Base-by-base conservation (phyloP, 208 protist genomes). In the Angomonas ambiguus region DNA sequence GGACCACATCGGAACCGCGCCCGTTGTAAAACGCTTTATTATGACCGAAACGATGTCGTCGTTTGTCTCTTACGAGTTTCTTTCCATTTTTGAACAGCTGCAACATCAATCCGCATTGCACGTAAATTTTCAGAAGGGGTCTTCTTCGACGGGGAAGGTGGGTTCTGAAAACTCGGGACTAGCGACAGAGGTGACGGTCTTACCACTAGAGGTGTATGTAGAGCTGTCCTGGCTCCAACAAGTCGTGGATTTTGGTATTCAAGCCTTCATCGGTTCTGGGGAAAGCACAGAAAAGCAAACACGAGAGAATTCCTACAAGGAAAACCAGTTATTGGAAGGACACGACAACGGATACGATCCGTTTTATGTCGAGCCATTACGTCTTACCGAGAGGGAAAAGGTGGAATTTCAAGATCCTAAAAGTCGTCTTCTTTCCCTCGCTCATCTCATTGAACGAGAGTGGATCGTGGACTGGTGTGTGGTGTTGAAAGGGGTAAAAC, bases 401-500 rank as follows among this genome's bases (percentile, higher is more conserved):
- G 56, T 56, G 2, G 63, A 75, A 22, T 25, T 69, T 20, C 30
- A 30, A 35, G 63, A 75, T 51, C 31, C 20, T 2, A 45, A 48
- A 18, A 38, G 48, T 24, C 55, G 61, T 28, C 49, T 67, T 1
- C 16, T 56, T 25, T 59, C 63, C 5, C 66, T 84, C 10, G 58
- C 65, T 55, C 65, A 71, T 31, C 33, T 41, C 13, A 65, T 80
- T 11, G 79, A 84, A 28, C 18, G 28, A 16, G 63, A 69, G 18
- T 73, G 60, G 49, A 30, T 77, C 22, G 61, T 70, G 32, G 68
- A 74, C 31, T 84, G 79, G 79, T 32, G 42, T 10, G 8, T 80
- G 2, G 18, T 38, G 4, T 16, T 84, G 0, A 28, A 55, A 38
- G 57, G 65, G n/a, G 0, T 80, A 2, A 59, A 56, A 30, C 33